Conservation (phyloP, 1,284 basidiomycete species). For the Thelephora terrestris region DNA sequence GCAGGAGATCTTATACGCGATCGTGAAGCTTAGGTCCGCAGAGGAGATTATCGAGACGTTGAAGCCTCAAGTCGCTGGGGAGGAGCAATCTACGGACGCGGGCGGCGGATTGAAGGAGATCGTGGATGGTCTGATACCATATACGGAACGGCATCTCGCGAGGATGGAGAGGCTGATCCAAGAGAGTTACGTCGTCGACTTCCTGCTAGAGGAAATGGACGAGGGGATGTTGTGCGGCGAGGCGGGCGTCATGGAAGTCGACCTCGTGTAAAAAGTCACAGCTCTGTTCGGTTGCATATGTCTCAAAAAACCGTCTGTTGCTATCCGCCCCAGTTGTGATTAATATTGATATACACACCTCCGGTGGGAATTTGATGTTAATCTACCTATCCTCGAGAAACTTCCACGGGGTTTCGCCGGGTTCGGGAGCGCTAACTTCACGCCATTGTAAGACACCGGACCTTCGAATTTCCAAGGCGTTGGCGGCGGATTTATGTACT, state of each 20-base stretch:
- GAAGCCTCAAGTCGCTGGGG: constrained; percentile 19
- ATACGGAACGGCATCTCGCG: constrained; percentile 86
- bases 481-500: no score
- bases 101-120: constrained; percentile 50
- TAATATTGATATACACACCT: no score
- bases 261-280: constrained; percentile 10
- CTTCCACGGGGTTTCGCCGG: no score
- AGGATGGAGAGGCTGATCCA: constrained; percentile 82
- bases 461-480: no score
- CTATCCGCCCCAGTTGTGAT: no score
- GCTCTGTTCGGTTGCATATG: no score
- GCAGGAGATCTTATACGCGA: constrained; percentile 75
- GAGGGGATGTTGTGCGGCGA: constrained; percentile 53
- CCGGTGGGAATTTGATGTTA: no score
- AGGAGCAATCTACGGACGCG: constrained; percentile 22
- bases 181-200: constrained; percentile 92
- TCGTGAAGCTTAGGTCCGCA: constrained; percentile 67
- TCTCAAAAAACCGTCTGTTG: no score
- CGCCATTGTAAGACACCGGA: no score
- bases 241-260: constrained; percentile 35
- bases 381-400: no score
- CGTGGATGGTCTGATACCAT: constrained; percentile 81
- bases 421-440: no score
- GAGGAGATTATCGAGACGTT: constrained; percentile 74
- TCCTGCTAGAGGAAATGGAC: constrained; percentile 89